phyloP scores from a whole-genome alignment of 208 protist genomes.

The Wallacemonas sp. region DNA sequence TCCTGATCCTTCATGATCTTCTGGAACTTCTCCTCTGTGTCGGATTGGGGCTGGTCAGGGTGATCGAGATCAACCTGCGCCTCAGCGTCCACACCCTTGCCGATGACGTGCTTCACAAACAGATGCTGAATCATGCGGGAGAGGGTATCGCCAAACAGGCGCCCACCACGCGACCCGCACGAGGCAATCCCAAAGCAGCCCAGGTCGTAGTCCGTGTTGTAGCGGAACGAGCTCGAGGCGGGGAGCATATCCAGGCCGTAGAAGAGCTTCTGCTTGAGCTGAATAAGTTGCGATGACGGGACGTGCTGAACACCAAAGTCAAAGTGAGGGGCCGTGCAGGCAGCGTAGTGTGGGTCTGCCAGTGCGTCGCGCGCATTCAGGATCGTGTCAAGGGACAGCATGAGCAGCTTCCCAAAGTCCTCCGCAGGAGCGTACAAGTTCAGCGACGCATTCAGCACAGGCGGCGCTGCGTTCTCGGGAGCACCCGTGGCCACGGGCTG shows the following conservation, averaged over 20 bases:
- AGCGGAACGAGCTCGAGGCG: conserved; percentile 61
- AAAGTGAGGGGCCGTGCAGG: conserved; percentile 28
- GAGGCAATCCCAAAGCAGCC: conserved; percentile 75
- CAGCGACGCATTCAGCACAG: conserved; percentile 69
- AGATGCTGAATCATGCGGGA: conserved; percentile 74
- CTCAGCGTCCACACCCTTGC: conserved; percentile 49
- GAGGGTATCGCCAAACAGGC: conserved; percentile 57
- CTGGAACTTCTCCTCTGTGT: conserved; percentile 45
- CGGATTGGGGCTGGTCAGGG: conserved; percentile 24
- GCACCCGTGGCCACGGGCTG: conserved; percentile 34
- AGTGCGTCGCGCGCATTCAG: conserved; percentile 54
- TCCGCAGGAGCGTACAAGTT: conserved; percentile 79
- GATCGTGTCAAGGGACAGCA: conserved; percentile 78
- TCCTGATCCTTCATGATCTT: conserved; percentile 54
- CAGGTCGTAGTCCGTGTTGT: conserved; percentile 62
- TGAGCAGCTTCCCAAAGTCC: conserved; percentile 79
- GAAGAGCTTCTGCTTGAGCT: conserved; percentile 31
- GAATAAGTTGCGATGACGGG: conserved; percentile 27
- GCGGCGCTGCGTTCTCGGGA: conserved; percentile 55
- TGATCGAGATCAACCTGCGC: conserved; percentile 57
- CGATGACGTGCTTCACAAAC: conserved; percentile 74
- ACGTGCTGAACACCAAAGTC: conserved; percentile 74
- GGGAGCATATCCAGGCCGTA: conserved; percentile 45
- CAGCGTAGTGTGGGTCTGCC: conserved; percentile 9
- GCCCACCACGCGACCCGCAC: conserved; percentile 61